Conservation (phyloP, 257 asterid genomes). For the Scutellaria galericulata region DNA sequence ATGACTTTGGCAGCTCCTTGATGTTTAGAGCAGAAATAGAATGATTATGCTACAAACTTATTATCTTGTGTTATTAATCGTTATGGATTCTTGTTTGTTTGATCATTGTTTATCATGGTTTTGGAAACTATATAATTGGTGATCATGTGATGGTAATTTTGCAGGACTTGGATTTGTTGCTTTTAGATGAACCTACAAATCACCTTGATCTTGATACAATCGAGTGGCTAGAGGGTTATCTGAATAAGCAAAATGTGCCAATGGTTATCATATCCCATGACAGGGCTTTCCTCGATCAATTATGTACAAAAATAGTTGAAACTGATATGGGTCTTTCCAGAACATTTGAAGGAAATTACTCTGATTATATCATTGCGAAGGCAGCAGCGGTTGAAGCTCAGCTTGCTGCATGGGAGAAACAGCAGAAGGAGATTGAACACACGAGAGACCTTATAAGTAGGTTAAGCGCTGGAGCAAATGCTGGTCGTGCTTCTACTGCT, state of each 20-base stretch:
- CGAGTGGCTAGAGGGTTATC: slow-evolving; percentile 98
- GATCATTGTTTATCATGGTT: slow-evolving; percentile 3
- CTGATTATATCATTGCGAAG: slow-evolving; percentile 73
- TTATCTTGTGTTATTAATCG: neutral
- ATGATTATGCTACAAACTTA: neutral
- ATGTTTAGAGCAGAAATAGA: slow-evolving; percentile 11
- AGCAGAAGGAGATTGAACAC: slow-evolving; percentile 91
- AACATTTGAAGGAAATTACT: slow-evolving; percentile 84
- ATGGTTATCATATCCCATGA: slow-evolving; percentile 99
- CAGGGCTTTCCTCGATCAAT: slow-evolving; percentile 94
- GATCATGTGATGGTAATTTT: slow-evolving; percentile 35
- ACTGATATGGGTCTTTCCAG: slow-evolving; percentile 96
- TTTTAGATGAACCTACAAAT: slow-evolving; percentile 96
- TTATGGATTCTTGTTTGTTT: neutral
- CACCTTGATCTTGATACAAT: slow-evolving; percentile 98
- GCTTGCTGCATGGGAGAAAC: slow-evolving; percentile 97
- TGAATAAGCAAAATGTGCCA: slow-evolving; percentile 90
- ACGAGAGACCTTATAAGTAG: slow-evolving; percentile 77
- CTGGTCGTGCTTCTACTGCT: slow-evolving; percentile 99
- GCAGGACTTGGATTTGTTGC: slow-evolving; percentile 91
- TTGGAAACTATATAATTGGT: slow-evolving; percentile 26
- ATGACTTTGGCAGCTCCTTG: slow-evolving; percentile 11
- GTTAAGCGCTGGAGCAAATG: slow-evolving; percentile 92
- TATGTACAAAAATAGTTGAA: slow-evolving; percentile 96
- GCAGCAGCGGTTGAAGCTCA: slow-evolving; percentile 87